These are phyloP conservation scores for Poa pratensis DNA, from an alignment of 176 grass and related monocot species.

Conservation along the genomic window DNA sequence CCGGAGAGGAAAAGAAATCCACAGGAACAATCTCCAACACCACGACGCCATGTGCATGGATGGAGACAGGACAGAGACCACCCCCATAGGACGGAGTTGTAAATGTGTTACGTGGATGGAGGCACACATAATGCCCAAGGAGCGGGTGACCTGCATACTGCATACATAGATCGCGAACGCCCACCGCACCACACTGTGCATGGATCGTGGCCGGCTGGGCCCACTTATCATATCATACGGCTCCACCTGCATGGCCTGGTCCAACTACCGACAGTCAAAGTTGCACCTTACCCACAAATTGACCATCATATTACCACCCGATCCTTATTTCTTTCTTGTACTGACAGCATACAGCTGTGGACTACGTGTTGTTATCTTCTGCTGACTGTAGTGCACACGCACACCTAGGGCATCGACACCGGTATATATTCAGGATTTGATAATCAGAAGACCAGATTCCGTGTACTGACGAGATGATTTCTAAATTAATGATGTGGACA, in stretches of 20 bases:
- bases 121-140: constrained; percentile 51
- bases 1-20: neutral
- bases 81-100: neutral
- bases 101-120: constrained; percentile 17
- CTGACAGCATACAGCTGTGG: neutral
- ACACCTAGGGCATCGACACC: constrained; percentile 45
- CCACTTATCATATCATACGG: constrained; percentile 35
- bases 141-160: constrained; percentile 55
- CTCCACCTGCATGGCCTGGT: neutral
- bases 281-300: constrained; percentile 33
- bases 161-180: constrained; percentile 43
- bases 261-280: constrained; percentile 62
- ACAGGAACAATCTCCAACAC: constrained; percentile 45
- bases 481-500: constrained; percentile 51
- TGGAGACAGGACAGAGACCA: constrained; percentile 47
- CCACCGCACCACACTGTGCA: neutral
- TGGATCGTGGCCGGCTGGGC: constrained; percentile 35
- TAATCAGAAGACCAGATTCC: constrained; percentile 51
- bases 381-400: constrained; percentile 41
- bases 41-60: constrained; percentile 53
- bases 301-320: constrained; percentile 30
- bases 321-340: neutral
- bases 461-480: constrained; percentile 44
- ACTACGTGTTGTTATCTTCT: constrained; percentile 9
- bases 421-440: constrained; percentile 28